Percentiles rank a stretch among this genome's conserved stretches.
phyloP scores from a whole-genome alignment of 1,284 basidiomycete genomes.

The Salmacisia buchloeana region DNA sequence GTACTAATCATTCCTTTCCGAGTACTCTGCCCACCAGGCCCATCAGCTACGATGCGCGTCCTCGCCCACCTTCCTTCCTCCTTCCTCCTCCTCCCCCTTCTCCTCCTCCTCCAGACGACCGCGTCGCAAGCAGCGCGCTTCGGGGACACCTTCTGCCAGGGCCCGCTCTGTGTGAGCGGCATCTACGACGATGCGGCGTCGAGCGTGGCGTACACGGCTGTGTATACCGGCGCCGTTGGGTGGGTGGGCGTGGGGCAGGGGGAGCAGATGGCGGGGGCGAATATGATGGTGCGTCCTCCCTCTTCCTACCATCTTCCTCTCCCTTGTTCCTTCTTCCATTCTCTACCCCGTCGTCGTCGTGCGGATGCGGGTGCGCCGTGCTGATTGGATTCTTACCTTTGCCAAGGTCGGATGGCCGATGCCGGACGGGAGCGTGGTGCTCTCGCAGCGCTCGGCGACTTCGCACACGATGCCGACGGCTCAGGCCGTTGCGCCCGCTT shows the following conservation, averaged over 20 bases:
- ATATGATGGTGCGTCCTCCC: conserved; percentile 5
- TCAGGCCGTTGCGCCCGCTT: background rate
- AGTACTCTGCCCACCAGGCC: no score
- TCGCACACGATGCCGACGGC: background rate
- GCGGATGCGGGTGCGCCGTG: no score
- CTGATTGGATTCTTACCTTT: background rate
- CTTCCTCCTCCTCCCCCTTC: background rate
- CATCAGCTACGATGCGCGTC: no score
- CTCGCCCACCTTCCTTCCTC: no score
- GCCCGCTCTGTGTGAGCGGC: background rate
- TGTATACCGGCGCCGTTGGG: background rate
- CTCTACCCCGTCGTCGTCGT: background rate
- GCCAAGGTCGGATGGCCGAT: background rate
- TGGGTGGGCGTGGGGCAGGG: conserved; percentile 5
- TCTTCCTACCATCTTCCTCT: background rate
- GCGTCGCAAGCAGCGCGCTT: background rate
- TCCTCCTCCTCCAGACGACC: no score
- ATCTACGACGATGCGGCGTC: background rate
- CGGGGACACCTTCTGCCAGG: background rate
- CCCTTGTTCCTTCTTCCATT: background rate
- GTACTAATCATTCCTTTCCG: no score
- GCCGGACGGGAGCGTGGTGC: background rate
- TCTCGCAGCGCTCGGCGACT: background rate
- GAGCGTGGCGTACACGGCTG: background rate
- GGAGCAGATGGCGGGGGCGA: background rate